Conservation (phyloP, 1,139 yeast genomes). For the Blastobotrys ciferrii region DNA sequence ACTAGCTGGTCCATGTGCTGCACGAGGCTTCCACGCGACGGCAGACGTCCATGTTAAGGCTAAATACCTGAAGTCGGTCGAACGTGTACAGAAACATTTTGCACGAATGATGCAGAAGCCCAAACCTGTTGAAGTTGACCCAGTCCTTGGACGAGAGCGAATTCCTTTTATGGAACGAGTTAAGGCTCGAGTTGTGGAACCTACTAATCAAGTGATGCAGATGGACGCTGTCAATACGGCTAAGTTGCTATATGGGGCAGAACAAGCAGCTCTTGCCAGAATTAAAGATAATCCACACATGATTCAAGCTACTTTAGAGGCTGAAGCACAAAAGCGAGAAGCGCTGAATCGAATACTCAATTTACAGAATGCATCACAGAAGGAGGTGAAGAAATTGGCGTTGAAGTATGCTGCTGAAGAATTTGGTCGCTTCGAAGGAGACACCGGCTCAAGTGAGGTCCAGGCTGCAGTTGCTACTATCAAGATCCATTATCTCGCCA, state of each 20-base stretch:
- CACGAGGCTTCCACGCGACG: conserved; percentile 14
- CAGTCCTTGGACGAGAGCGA: conserved; percentile 70
- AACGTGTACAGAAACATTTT: conserved; percentile 34
- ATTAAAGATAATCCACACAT: conserved; percentile 31
- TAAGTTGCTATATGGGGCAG: conserved; percentile 74
- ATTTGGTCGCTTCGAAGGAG: conserved; percentile 81
- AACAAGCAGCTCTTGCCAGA: conserved; percentile 54
- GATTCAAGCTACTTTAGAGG: conserved; percentile 34
- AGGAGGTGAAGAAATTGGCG: conserved; percentile 60
- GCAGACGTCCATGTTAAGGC: conserved; percentile 19
- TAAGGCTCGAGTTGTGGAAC: conserved; percentile 61
- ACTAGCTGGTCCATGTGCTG: conserved; percentile 1
- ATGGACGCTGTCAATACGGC: conserved; percentile 56
- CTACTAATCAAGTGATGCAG: conserved; percentile 49
- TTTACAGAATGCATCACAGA: conserved; percentile 65
- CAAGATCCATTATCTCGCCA: conserved; percentile 72
- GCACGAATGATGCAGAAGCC: conserved; percentile 35
- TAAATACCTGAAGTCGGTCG: conserved; percentile 27
- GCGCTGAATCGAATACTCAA: conserved; percentile 71
- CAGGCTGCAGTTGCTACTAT: conserved; percentile 91
- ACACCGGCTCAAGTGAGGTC: conserved; percentile 92
- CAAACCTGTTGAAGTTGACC: conserved; percentile 50
- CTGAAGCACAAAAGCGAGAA: conserved; percentile 61
- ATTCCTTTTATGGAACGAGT: conserved; percentile 72
- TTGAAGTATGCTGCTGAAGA: conserved; percentile 67